phyloP scores from a whole-genome alignment of 306 rosid genomes.

The Lathyrus tuberosus region DNA sequence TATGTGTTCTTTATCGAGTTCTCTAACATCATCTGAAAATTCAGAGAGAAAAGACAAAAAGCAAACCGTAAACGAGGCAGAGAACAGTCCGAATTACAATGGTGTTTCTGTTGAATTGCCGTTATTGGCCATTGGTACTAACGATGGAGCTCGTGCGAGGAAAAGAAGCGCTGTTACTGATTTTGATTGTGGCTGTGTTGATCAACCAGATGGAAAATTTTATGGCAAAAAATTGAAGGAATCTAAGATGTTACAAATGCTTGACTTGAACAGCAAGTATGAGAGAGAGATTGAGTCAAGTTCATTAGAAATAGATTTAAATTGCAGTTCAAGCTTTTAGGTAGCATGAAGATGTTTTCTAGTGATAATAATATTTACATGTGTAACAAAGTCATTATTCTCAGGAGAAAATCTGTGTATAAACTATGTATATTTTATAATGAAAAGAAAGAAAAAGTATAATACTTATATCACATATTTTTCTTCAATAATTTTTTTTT shows the following conservation, averaged over 20 bases:
- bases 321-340: slow-evolving; percentile 49
- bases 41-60: slow-evolving; percentile 64
- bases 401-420: slow-evolving; percentile 43
- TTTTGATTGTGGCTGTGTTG: slow-evolving; percentile 51
- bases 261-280: slow-evolving; percentile 77
- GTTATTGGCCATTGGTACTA: slow-evolving; percentile 41
- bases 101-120: slow-evolving; percentile 55
- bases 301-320: slow-evolving; percentile 65
- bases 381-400: slow-evolving; percentile 44
- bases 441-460: slow-evolving; percentile 47
- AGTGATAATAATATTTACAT: slow-evolving; percentile 35
- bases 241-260: slow-evolving; percentile 41
- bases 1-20: slow-evolving; percentile 78
- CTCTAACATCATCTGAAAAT: slow-evolving; percentile 83
- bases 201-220: slow-evolving; percentile 62
- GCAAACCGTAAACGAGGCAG: slow-evolving; percentile 35
- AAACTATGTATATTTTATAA: slow-evolving; percentile 58
- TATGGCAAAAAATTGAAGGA: slow-evolving; percentile 46
- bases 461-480: slow-evolving; percentile 32
- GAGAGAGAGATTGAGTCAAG: slow-evolving; percentile 59
- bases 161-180: slow-evolving; percentile 58
- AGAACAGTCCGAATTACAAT: slow-evolving; percentile 39
- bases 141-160: slow-evolving; percentile 47
- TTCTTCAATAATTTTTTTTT: neutral
- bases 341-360: slow-evolving; percentile 42